Percentiles rank a stretch among this genome's conserved stretches.
phyloP scores from a whole-genome alignment of 202 grass and related monocot genomes.

The Dendrocalamus latiflorus region DNA sequence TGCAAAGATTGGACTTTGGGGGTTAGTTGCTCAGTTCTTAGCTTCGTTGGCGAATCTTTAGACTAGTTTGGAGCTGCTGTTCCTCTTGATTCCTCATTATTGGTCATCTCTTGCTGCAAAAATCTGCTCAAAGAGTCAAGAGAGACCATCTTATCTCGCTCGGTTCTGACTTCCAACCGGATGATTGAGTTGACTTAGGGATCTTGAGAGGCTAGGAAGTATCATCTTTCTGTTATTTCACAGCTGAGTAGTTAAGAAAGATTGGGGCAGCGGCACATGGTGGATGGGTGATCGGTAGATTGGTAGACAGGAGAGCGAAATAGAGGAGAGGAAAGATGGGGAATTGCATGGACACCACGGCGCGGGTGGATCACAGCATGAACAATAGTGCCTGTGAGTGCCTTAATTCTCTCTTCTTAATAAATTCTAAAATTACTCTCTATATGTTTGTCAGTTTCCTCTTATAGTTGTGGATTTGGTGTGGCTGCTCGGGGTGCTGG shows the following conservation, averaged over 20 bases:
- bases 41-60: not conserved
- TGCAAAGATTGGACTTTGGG: conserved; percentile 14
- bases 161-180: not conserved
- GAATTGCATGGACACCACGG: conserved; percentile 59
- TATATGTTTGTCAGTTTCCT: conserved; percentile 22
- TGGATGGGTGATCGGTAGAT: conserved; percentile 27
- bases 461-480: not conserved
- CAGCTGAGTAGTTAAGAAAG: not conserved
- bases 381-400: conserved; percentile 72
- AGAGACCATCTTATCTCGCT: not conserved
- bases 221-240: not conserved
- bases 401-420: not conserved
- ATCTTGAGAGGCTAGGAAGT: not conserved
- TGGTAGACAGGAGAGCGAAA: not conserved
- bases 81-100: conserved; percentile 18
- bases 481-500: conserved; percentile 1
- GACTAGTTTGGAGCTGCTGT: not conserved
- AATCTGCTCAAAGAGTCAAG: not conserved
- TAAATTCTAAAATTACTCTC: not conserved
- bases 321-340: conserved; percentile 43
- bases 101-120: not conserved
- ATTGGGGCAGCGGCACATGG: not conserved
- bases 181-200: not conserved
- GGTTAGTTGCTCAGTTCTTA: not conserved
- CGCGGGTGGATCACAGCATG: conserved; percentile 50